A percentile compares a stretch with the other conserved stretches of the same genome.
phyloP scores from a whole-genome alignment of 108 stramenopile genomes.

The Discostella pseudostelligera region DNA sequence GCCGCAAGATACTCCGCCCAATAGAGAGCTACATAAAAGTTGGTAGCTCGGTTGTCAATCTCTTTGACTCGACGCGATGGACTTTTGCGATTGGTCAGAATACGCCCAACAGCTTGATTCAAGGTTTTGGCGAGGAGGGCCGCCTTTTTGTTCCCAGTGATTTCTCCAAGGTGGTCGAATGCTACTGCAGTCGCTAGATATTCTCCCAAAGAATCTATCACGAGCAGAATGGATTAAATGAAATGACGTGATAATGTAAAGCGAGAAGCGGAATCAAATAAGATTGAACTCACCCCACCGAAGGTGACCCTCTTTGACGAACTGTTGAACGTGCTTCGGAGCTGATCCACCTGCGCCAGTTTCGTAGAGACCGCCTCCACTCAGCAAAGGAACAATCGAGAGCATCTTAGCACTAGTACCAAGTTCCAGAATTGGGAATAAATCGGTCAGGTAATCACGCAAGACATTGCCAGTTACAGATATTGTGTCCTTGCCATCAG shows the following conservation, averaged over 20 bases:
- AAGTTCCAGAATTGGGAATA: constrained; percentile 93
- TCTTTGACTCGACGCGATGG: constrained; percentile 88
- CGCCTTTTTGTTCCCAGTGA: constrained; percentile 68
- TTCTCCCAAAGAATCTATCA: constrained; percentile 45
- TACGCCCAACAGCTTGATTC: constrained; percentile 85
- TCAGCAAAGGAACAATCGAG: constrained; percentile 90
- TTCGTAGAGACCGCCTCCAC: constrained; percentile 92
- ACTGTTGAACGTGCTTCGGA: constrained; percentile 94
- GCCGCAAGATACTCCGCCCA: constrained; percentile 92
- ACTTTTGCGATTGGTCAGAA: constrained; percentile 84
- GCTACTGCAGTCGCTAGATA: constrained; percentile 68
- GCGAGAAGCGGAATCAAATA: not conserved
- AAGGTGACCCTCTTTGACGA: constrained; percentile 88
- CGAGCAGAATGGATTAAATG: not conserved
- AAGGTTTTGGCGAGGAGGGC: constrained; percentile 75
- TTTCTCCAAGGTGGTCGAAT: constrained; percentile 68
- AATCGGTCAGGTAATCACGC: constrained; percentile 89
- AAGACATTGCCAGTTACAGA: constrained; percentile 94
- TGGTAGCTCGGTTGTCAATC: constrained; percentile 93
- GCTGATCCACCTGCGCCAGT: constrained; percentile 94
- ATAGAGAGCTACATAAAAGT: constrained; percentile 89
- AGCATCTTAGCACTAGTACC: constrained; percentile 95
- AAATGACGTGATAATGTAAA: not conserved
- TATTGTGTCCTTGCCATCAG: constrained; percentile 87
- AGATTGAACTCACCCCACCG: constrained; percentile 66